Evolutionary conservation across 1,284 basidiomycete species (phyloP), one percentile per base, ranked within the genome.

Genomic region (Porodaedalea pini): DNA sequence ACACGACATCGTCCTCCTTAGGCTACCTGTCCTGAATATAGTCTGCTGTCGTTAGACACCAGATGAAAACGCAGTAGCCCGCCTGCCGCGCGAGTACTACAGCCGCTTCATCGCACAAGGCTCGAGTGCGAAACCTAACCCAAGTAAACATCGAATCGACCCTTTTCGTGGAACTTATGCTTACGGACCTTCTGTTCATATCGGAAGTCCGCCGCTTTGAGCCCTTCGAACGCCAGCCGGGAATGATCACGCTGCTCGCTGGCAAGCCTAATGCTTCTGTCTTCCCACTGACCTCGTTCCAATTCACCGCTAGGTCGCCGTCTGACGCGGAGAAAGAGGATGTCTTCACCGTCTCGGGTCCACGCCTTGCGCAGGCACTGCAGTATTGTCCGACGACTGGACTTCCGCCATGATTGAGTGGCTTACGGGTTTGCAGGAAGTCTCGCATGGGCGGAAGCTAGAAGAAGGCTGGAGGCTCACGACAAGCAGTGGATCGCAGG

Each of bases 251-350:
- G 13, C 78, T 97, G 57, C 81, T 94, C n/a, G 85, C 86, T 0
- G 88, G 88, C 47, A 90, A 90, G 72, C 96, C 96, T 23, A 96
- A 96, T 68, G 80, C 87, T 15, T 74, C 78, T 4, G 90, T 91
- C 15, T 98, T 98, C 74, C 95, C 95, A 0, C 88, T 98, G 69
- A 84, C 85, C 5, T 83, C 84, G 0, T 73, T 97, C 63, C 81
- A 78, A 47, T 79, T 90, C 66, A 81, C 76, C 6, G 73, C 69
- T 52, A 75, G 76, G 15, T 78, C 78, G 19, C 85, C 81, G 0
- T 71, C 65, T 17, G 61, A 62, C 37, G 67, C 61, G 39, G 66
- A 66, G n/a, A 67, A 75, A 57, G 76, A 80, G 51, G 69, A 72
- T 11, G 69, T 73, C 1, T 70, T 86, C 41, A 69, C 73, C 1